Evolutionary conservation across 129 eudicot species (phyloP), one percentile per base, ranked within the genome.

Genomic region (Glebionis coronaria): DNA sequence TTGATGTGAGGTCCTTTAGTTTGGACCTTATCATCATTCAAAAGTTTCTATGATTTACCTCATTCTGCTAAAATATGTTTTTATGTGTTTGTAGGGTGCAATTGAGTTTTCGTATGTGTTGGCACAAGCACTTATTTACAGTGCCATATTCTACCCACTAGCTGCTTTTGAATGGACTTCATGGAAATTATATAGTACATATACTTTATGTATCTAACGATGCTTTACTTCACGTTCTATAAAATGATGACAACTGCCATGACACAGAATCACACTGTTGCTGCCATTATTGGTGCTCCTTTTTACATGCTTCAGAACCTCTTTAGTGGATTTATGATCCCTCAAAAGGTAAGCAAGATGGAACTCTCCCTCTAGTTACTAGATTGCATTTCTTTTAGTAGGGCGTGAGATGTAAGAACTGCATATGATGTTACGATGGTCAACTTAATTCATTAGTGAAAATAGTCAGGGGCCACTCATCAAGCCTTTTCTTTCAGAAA

Each of bases 201-300:
- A 44, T 86, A 78, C 68, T 88, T 88, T 47, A 93, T 81, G 85
- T 93, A 87, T 64, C 75, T 86, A 58, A 84, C 95, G 0, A 83
- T 88, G 87, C 70, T 93, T 23, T 93, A 93, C 83, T 92, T 92
- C 92, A 92, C 98, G 70, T 92, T 88, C 53, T 88, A 86, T 40
- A 96, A 96, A 42, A 92, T 92, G 98, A 92, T 92, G 98, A 92
- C 96, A 2, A 92, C 98, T 57, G 98, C 98, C n/a, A 74, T 92
- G 71, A 92, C 95, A 0, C 98, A 96, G 45, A 92, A 92, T 74
- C 98, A 92, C 79, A 83, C 88, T 50, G 95, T 92, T 27, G 98
- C 95, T 68, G 88, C 98, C 67, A 84, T 92, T 35, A 86, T 92
- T 58, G 96, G 84, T 72, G 95, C 98, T 76, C 98, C 98, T 10